Evolutionary conservation across 495 filamentous ascomycete species (phyloP), one percentile per base, ranked within the genome.

Genomic region (Aspergillus avenaceus): DNA sequence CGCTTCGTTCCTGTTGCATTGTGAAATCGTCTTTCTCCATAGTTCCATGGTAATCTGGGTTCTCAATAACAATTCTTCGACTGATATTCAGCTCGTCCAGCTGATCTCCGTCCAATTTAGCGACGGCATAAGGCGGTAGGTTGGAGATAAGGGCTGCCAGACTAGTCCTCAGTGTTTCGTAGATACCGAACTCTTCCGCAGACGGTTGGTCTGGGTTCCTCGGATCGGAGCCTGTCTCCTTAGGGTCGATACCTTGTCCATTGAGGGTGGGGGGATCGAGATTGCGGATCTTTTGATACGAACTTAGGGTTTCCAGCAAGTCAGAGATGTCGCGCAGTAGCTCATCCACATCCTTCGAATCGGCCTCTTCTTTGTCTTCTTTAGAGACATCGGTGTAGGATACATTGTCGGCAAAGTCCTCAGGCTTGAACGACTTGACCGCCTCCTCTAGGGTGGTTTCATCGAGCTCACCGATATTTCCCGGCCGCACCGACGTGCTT

Each of bases 81-180:
- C 86, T 91, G 60, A 97, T 82, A 47, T 84, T 87, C 9, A 97
- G 72, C 18, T 88, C 87, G 5, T 80, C 86, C 8, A 96, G 66
- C 62, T 89, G 87, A 59, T 95, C 86, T 27, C 88, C 87, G 61
- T 95, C 81, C 40, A 96, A 71, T 55, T 91, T 92, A 5, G 91
- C 82, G 41, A 97, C 84, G 8, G 88, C 86, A 62, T 89, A 91
- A 8, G 91, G 91, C 12, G 91, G 91, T 40, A 97, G 67, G 25
- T 74, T 84, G 27, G 82, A 73, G 52, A 97, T 81, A 50, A 96
- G 79, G 21, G 87, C 66, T 3, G 78, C 64, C 22, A 97, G 71
- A 58, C 89, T 86, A 5, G 84, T 76, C 54, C 84, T 89, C 36
- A 96, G 69, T 2, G 83, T 77, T 45, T 91, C 78, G 65, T 95